Percentiles rank a stretch among this genome's conserved stretches.
Conservation (phyloP, 2,329 filamentous ascomycete species). For the Didymella exigua region DNA sequence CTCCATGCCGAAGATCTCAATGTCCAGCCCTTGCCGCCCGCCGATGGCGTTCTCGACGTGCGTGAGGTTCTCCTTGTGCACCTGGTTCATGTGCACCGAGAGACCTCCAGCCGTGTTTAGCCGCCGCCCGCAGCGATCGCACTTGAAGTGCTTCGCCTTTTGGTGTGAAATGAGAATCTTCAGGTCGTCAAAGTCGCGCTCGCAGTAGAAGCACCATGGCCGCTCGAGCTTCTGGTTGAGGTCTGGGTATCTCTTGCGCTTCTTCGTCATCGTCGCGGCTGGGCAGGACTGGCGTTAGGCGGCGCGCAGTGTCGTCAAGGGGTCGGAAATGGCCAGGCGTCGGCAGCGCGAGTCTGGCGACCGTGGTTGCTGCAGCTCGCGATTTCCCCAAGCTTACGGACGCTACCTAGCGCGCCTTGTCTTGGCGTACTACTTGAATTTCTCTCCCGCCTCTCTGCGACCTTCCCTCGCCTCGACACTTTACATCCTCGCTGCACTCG, state of each 20-base stretch:
- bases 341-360: slow-evolving; percentile 2
- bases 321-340: not conserved
- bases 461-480: not conserved
- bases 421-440: slow-evolving; percentile 23
- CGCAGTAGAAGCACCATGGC: slow-evolving; percentile 99
- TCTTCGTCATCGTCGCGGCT: slow-evolving; percentile 61
- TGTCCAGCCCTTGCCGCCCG: slow-evolving; percentile 81
- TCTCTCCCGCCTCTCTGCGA: slow-evolving; percentile 13
- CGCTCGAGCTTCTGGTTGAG: slow-evolving; percentile 86
- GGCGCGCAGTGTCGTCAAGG: not conserved
- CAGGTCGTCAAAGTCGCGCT: slow-evolving; percentile 96
- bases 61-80: slow-evolving; percentile 90
- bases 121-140: slow-evolving; percentile 83
- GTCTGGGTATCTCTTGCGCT: slow-evolving; percentile 84
- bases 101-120: slow-evolving; percentile 96
- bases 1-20: slow-evolving; percentile 99
- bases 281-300: too few species aligned
- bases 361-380: slow-evolving; percentile 22
- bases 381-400: slow-evolving; percentile 17
- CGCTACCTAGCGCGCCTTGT: slow-evolving; percentile 30
- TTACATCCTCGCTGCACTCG: not conserved
- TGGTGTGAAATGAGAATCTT: slow-evolving; percentile 97
- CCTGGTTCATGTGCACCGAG: slow-evolving; percentile 96
- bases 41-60: slow-evolving; percentile 91
- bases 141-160: slow-evolving; percentile 99